A percentile compares a stretch with the other conserved stretches of the same genome.
Conservation (phyloP, 106 monocot genomes). For the Acorus calamus region DNA sequence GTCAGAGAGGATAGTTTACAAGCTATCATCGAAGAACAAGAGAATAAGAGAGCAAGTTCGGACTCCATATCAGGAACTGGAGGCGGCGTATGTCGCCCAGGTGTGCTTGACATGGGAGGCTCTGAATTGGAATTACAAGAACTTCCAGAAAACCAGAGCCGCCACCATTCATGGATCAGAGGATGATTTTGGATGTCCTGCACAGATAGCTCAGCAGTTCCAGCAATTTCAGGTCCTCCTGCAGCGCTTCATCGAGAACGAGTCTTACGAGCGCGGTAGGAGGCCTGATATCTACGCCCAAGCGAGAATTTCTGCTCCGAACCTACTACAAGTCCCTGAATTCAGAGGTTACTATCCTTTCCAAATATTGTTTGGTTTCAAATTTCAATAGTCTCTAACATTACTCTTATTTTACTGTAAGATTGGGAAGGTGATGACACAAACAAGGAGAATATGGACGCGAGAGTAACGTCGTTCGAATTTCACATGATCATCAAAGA, state of each 20-base stretch:
- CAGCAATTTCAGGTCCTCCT: conserved; percentile 88
- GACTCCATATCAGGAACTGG: conserved; percentile 64
- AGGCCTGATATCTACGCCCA: conserved; percentile 73
- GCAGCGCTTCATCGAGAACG: conserved; percentile 84
- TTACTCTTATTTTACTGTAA: background rate
- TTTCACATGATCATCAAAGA: conserved; percentile 54
- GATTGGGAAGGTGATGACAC: conserved; percentile 30
- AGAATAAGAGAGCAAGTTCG: conserved; percentile 2
- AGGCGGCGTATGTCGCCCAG: conserved; percentile 83
- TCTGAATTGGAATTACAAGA: conserved; percentile 73
- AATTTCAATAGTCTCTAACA: too few species aligned
- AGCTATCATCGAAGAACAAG: conserved; percentile 32
- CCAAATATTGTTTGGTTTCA: too few species aligned
- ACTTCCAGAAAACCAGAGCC: conserved; percentile 17
- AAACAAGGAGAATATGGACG: conserved; percentile 19
- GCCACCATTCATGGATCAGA: background rate
- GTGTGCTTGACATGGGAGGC: conserved; percentile 94
- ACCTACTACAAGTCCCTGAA: conserved; percentile 83
- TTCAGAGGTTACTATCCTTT: conserved; percentile 34
- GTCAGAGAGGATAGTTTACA: conserved; percentile 63
- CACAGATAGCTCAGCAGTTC: conserved; percentile 63
- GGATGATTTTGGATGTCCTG: conserved; percentile 33
- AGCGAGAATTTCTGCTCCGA: conserved; percentile 49
- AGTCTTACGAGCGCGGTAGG: conserved; percentile 69
- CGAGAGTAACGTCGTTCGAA: conserved; percentile 34